These are phyloP conservation scores for Lentinula edodes DNA, from an alignment of 768 basidiomycete genomes.

Conservation along the genomic window DNA sequence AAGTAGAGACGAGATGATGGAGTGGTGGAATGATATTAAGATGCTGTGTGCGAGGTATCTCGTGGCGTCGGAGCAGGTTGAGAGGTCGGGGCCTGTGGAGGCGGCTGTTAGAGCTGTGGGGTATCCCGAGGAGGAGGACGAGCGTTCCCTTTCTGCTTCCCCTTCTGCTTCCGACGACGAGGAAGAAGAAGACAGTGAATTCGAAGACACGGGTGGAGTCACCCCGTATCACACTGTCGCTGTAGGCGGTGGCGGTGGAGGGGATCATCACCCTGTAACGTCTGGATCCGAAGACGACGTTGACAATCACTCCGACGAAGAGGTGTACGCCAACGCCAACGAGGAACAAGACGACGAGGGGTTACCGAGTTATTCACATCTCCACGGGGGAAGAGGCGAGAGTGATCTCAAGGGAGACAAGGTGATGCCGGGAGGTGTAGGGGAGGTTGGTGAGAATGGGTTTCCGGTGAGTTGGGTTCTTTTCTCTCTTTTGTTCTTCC, in stretches of 20 bases:
- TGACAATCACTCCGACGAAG: too few species aligned
- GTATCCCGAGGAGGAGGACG: slow-evolving; percentile 69
- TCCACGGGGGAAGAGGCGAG: slow-evolving; percentile 21
- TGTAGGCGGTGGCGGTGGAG: slow-evolving; percentile 29
- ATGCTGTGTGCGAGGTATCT: slow-evolving; percentile 93
- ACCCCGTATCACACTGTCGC: slow-evolving; percentile 7
- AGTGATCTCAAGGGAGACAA: slow-evolving; percentile 16
- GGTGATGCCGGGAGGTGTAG: slow-evolving; percentile 29
- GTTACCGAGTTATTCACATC: slow-evolving; percentile 57
- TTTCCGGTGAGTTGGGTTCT: slow-evolving; percentile 66
- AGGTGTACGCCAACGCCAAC: too few species aligned
- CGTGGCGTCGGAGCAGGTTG: slow-evolving; percentile 90
- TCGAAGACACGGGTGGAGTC: not conserved
- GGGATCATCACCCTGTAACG: slow-evolving; percentile 10
- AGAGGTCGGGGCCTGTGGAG: slow-evolving; percentile 86
- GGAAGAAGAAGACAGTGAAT: slow-evolving; percentile 52
- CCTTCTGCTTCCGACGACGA: slow-evolving; percentile 7
- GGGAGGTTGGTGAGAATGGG: slow-evolving; percentile 43
- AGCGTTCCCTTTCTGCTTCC: too few species aligned
- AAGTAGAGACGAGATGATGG: slow-evolving; percentile 96
- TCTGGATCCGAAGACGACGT: slow-evolving; percentile 28
- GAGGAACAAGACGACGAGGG: too few species aligned
- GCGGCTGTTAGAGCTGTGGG: slow-evolving; percentile 88
- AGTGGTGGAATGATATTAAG: slow-evolving; percentile 98
- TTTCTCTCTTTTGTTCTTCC: slow-evolving; percentile 10